Conservation (phyloP, 768 basidiomycete genomes). For the Tephrocybe sp. region DNA sequence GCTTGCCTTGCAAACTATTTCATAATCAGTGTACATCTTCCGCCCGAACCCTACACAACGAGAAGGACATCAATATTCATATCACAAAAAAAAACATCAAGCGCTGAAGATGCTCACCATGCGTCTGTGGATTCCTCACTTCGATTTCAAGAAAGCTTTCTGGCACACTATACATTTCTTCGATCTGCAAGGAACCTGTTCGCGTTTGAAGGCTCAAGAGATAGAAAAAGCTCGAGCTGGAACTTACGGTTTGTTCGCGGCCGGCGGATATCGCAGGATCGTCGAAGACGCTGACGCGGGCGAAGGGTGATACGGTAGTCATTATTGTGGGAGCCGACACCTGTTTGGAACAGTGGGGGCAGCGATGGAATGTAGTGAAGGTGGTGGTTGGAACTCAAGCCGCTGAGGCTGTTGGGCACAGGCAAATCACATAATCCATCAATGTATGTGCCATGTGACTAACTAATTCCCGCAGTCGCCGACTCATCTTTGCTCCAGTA, state of each 20-base stretch:
- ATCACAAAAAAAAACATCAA: not conserved
- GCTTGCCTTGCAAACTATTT: conserved; percentile 90
- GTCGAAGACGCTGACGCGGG: conserved; percentile 57
- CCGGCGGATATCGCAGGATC: conserved; percentile 45
- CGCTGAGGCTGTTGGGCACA: not conserved
- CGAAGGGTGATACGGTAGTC: conserved; percentile 56
- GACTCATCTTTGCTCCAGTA: not conserved
- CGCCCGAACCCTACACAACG: conserved; percentile 75
- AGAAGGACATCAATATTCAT: not conserved
- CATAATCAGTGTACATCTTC: conserved; percentile 99
- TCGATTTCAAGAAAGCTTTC: conserved; percentile 98
- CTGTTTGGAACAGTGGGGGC: not conserved
- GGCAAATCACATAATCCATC: conserved; percentile 1
- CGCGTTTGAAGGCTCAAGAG: conserved; percentile 22
- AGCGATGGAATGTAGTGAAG: too few relatives aligned
- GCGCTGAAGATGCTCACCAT: conserved; percentile 49
- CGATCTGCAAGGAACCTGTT: conserved; percentile 57
- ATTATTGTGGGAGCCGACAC: conserved; percentile 16
- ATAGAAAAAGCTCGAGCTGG: conserved; percentile 6
- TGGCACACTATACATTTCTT: conserved; percentile 98
- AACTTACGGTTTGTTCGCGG: conserved; percentile 57
- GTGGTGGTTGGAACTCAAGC: conserved; percentile 1
- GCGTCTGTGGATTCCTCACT: conserved; percentile 94
- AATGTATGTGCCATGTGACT: not conserved
- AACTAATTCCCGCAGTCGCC: not conserved